Conservation (phyloP, 2,329 filamentous ascomycete species). For the Beauveria varroae region DNA sequence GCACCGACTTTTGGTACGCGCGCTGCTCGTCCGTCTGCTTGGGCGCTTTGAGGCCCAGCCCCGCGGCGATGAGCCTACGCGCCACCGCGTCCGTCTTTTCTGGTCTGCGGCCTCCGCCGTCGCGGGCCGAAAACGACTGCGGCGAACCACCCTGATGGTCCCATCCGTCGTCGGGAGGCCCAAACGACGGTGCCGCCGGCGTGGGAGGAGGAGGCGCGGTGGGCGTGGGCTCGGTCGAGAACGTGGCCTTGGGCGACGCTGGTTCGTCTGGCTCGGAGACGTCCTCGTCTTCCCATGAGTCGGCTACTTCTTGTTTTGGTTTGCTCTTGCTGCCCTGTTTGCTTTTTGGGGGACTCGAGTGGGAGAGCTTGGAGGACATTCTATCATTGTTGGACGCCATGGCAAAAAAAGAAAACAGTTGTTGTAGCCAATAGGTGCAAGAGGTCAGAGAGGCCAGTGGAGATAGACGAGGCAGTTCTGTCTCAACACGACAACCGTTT, state of each 20-base stretch:
- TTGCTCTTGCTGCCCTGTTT: conserved; percentile 9
- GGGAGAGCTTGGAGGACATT: conserved; percentile 24
- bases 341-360: conserved; percentile 22
- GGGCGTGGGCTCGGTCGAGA: conserved; percentile 23
- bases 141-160: conserved; percentile 12
- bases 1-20: conserved; percentile 74
- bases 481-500: too few relatives aligned
- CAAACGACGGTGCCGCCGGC: conserved; percentile 47
- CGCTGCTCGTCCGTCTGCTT: conserved; percentile 81
- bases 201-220: conserved; percentile 61
- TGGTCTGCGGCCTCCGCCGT: conserved; percentile 40
- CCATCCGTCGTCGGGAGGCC: conserved; percentile 19
- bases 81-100: conserved; percentile 95
- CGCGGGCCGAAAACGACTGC: background rate
- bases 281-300: conserved; percentile 53
- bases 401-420: background rate
- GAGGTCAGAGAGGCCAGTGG: background rate
- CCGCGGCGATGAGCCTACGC: conserved; percentile 80
- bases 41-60: conserved; percentile 72
- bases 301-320: conserved; percentile 26
- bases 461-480: background rate
- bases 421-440: background rate
- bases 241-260: conserved; percentile 10
- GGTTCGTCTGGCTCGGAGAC: conserved; percentile 30
- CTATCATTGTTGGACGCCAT: conserved; percentile 18